Conservation (phyloP, 2,329 filamentous ascomycete species). For the Aspergillus brasiliensis region DNA sequence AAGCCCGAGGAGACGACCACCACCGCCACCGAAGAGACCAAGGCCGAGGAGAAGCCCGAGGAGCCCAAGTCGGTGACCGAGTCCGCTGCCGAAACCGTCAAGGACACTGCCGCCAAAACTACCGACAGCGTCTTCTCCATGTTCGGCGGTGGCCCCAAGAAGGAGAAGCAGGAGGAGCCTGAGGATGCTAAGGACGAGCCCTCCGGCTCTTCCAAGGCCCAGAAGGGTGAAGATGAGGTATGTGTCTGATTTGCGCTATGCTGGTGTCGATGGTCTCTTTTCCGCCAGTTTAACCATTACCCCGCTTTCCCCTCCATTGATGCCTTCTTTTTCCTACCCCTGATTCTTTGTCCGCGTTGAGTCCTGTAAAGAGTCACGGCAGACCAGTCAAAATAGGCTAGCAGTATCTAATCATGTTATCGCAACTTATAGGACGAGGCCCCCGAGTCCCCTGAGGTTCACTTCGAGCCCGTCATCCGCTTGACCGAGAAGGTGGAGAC, state of each 20-base stretch:
- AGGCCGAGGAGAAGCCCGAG: slow-evolving; percentile 29
- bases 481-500: slow-evolving; percentile 95
- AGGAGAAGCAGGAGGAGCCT: slow-evolving; percentile 83
- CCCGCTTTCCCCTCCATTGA: slow-evolving; percentile 6
- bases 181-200: slow-evolving; percentile 80
- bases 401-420: slow-evolving; percentile 8
- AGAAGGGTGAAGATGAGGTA: slow-evolving; percentile 63
- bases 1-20: slow-evolving; percentile 38
- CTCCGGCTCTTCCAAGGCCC: slow-evolving; percentile 84
- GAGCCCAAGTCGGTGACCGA: slow-evolving; percentile 29
- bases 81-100: slow-evolving; percentile 38
- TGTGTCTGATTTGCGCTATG: slow-evolving; percentile 39
- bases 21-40: slow-evolving; percentile 33
- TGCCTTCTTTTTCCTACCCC: slow-evolving; percentile 9
- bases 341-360: neutral
- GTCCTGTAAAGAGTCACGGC: neutral
- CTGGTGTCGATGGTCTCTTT: slow-evolving; percentile 15
- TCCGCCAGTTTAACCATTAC: neutral
- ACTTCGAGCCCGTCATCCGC: slow-evolving; percentile 96
- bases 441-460: slow-evolving; percentile 86
- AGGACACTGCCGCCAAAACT: slow-evolving; percentile 45
- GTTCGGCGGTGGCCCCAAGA: slow-evolving; percentile 97
- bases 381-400: neutral
- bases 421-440: slow-evolving; percentile 61
- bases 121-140: slow-evolving; percentile 81